Evolutionary conservation across 331 rosid species (phyloP).

Genomic region (Rhamnella rubrinervis): DNA sequence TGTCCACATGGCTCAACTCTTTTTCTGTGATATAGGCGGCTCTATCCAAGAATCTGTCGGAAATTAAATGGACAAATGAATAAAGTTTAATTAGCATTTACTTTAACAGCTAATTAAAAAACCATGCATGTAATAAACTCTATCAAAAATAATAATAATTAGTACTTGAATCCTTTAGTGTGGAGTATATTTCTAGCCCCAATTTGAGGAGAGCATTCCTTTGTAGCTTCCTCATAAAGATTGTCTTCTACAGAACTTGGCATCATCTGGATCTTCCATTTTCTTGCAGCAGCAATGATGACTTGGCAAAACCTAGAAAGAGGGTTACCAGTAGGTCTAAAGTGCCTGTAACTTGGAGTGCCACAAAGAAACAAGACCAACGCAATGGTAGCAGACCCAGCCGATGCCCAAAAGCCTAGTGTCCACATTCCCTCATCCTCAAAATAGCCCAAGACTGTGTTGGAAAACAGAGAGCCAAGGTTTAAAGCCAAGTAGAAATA

Average conservation of each 20-base stretch:
- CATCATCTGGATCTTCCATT: conserved; percentile 52
- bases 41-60: conserved; percentile 63
- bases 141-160: background rate
- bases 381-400: conserved; percentile 62
- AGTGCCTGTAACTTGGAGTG: conserved; percentile 60
- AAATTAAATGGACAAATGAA: background rate
- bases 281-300: conserved; percentile 52
- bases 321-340: conserved; percentile 68
- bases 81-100: background rate
- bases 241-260: conserved; percentile 23
- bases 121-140: no score
- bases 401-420: conserved; percentile 74
- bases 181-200: conserved; percentile 60
- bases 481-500: conserved; percentile 82
- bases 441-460: conserved; percentile 71
- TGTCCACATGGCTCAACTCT: conserved; percentile 22
- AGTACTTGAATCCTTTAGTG: conserved; percentile 68
- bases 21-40: conserved; percentile 54
- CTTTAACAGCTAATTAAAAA: background rate
- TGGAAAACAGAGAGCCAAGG: conserved; percentile 79
- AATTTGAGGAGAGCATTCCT: conserved; percentile 25
- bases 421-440: conserved; percentile 77
- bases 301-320: conserved; percentile 66
- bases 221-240: conserved; percentile 39
- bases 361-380: conserved; percentile 72